Evolutionary conservation across 495 filamentous ascomycete species (phyloP), one percentile per base, ranked within the genome.

Genomic region (Podospora conica): DNA sequence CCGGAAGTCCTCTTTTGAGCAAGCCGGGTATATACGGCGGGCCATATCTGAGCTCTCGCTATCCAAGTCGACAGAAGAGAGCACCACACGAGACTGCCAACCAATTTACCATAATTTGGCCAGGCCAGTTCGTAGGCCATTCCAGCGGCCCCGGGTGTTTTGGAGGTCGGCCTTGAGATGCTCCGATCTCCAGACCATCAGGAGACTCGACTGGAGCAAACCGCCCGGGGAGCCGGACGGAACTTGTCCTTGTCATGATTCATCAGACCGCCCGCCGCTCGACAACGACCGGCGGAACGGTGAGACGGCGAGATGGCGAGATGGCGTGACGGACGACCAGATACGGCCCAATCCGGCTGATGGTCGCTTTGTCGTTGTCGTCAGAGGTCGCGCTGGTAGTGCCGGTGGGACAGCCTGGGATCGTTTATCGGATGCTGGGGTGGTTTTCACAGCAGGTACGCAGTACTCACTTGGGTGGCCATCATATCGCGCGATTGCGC

Each of bases 1-100:
- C 69, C 68, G 72, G 72, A 66, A 69, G 60, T 53, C 40, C 72
- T 68, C 23, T 72, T 70, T 72, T 53, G 15, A 74, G 72, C 66
- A 72, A 74, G 23, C 70, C 70, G 72, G 29, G 9, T 33, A 18
- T 59, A 27, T 59, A 59, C 23, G 22, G 23, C 56, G 23, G 28
- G 18, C 63, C 53, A 20, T 54, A 11, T 64, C 55, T 58, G 5
- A 29, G 28, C 54, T 31, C 40, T 48, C 40, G 18, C 40, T 48
- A 11, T 48, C 23, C 56, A 60, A 58, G 31, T 57, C 27, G 55
- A 62, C 53, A 67, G 25, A 24, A 63, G 53, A 55, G 23, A 40
- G 24, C 60, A 31, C 2, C 40, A n/a, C 40, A 48, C 40, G 15
- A 48, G 18, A n/a, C 40, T 6, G 18, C 40, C 40, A 48, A 48